phyloP scores from a whole-genome alignment of 345 rosid genomes.

The Citrus hindsii region DNA sequence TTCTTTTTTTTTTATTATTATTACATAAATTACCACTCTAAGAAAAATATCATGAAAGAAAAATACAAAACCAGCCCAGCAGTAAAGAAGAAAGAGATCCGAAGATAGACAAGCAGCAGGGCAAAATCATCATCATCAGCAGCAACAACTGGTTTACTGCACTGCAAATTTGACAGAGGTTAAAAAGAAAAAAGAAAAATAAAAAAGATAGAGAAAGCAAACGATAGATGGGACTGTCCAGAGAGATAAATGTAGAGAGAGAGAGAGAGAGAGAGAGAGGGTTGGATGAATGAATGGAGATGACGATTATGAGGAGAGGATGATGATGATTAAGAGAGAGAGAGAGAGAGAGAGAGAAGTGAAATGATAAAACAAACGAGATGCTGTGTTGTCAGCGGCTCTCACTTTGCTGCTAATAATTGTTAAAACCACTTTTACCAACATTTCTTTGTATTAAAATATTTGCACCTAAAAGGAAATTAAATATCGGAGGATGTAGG shows the following conservation, averaged over 20 bases:
- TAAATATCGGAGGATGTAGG: background rate
- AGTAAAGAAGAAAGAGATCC: constrained; percentile 23
- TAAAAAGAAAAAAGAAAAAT: background rate
- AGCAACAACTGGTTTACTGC: constrained; percentile 24
- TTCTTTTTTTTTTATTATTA: background rate
- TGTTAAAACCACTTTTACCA: constrained; percentile 47
- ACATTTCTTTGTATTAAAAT: constrained; percentile 20
- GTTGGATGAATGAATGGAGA: constrained; percentile 34
- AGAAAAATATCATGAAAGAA: background rate
- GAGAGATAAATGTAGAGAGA: constrained; percentile 3
- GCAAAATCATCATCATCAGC: constrained; percentile 33
- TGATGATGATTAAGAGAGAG: constrained; percentile 57
- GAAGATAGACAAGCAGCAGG: constrained; percentile 15
- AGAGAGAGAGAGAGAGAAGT: background rate
- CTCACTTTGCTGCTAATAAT: constrained; percentile 87
- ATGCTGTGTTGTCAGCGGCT: constrained; percentile 74
- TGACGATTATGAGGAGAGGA: constrained; percentile 82
- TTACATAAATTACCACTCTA: background rate
- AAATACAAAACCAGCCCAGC: constrained; percentile 14
- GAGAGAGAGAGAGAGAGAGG: background rate
- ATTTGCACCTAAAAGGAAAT: background rate
- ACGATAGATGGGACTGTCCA: background rate
- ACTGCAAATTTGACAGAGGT: constrained; percentile 24
- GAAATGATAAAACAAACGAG: constrained; percentile 47
- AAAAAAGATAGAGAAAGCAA: constrained; percentile 6